Base-by-base conservation (phyloP, 2,329 filamentous ascomycete genomes). In the Fusarium sp. region DNA sequence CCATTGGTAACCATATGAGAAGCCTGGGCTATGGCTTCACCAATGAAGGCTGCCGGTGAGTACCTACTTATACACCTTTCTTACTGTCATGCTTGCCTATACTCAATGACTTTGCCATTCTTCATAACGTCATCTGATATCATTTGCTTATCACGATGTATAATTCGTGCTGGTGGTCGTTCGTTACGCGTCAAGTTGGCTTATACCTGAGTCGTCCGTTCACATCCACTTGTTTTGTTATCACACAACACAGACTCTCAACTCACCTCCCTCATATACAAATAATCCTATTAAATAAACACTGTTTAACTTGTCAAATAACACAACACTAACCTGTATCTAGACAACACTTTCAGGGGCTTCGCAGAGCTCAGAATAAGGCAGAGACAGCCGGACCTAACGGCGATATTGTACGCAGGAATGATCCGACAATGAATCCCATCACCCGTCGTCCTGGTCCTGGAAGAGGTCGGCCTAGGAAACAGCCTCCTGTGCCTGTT, bases 41-140 rank as follows among this genome's bases (percentile, higher is more conserved):
- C 24, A 90, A 91, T 83, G 89, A 91, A 79, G 89, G 89, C 75
- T 90, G 89, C 75, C 88, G 89, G 89, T 90, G 83, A 83, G 88
- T 87, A 55, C 56, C 39, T 65, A 30, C 57, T 42, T 64, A 30
- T 48, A 38, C 17, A 38, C 17, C 55, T 47, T 48, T 52, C 52
- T 66, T 66, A 73, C 60, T 59, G 28, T 62, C 58, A 36, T 32
- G 32, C 24, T 62, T 14, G 41, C 44, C 32, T 47, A 32, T 59
- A 50, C 28, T 62, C 41, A 28, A 42, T 56, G 36, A 14, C 45
- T 51, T 54, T 38, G 26, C n/a, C 9, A 36, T 60, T 41, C 58
- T 32, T 36, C 39, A 22, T 51, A 36, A 28, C 50, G 34, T 20
- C 32, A 41, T 48, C 18, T 34, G 6, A 34, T 34, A 38, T 20